Evolutionary conservation across 768 basidiomycete species (phyloP).

Genomic region (Boletus sensibilis): DNA sequence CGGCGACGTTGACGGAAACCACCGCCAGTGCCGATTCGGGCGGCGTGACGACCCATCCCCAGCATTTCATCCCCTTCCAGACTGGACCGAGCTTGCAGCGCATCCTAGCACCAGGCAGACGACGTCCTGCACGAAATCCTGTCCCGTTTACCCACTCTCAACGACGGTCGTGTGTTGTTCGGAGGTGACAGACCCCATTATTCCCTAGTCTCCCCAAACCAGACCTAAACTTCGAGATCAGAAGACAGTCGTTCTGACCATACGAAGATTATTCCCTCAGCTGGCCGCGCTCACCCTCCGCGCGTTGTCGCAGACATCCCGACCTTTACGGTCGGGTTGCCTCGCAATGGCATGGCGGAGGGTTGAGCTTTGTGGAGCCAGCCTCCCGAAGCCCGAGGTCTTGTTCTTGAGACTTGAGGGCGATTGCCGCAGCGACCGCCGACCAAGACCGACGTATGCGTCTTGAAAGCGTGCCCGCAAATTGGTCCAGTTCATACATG

Average conservation of each 20-base stretch:
- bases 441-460: neutral
- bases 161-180: neutral
- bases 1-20: neutral
- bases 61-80: neutral
- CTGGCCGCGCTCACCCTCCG: neutral
- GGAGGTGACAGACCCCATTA: neutral
- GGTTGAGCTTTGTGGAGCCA: conserved; percentile 6
- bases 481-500: conserved; percentile 5
- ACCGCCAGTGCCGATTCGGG: neutral
- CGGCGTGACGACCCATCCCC: no score
- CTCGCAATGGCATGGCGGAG: no score
- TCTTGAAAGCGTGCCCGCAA: conserved; percentile 4
- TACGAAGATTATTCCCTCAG: no score
- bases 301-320: conserved; percentile 7
- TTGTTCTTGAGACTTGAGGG: neutral
- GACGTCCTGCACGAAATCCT: conserved; percentile 15
- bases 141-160: conserved; percentile 6
- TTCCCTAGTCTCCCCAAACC: no score
- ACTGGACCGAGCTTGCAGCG: conserved; percentile 2
- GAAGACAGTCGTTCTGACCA: no score
- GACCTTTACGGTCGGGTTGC: conserved; percentile 9
- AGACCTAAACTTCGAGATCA: no score
- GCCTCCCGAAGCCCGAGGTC: neutral
- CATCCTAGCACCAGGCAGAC: conserved; percentile 14
- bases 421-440: neutral